Base-by-base conservation (phyloP, 345 rosid species). In the Crucihimalaya himalaica region DNA sequence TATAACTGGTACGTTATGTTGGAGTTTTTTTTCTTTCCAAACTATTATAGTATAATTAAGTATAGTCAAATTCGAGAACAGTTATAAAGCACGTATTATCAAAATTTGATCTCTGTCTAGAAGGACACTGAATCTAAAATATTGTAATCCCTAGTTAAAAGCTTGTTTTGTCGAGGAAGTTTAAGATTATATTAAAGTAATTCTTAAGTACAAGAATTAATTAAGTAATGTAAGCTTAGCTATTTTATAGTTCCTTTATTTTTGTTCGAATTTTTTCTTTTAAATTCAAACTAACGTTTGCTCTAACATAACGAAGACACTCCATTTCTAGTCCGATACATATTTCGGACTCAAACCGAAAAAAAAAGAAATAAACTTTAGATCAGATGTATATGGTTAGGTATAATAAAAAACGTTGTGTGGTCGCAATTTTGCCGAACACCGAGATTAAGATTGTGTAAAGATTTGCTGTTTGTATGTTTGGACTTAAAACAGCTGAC, bases 391-490 rank as follows among this genome's bases (percentile, higher is more conserved):
- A 16, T n/a, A n/a, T 31, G 23, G 25, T 16, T 57, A 58, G 27
- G n/a, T 15, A 40, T 54, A 6, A 34, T 35, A 19, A 18, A 10
- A 42, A 54, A 11, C 48, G 19, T 56, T 51, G 59, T 19, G 59
- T 59, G 73, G 68, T 67, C 73, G 54, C 50, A 32, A 5, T 11
- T 45, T 53, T 53, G 18, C 64, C 32, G 28, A 75, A 53, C 11
- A 62, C 12, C 13, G 23, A 29, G 34, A 51, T 46, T 32, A 61
- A 69, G 75, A 76, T 68, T 62, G 23, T 45, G 74, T 53, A 52
- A 61, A 18, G 79, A 68, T 75, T 52, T 68, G 56, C 1, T 75
- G 74, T 68, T 60, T 75, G 27, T 28, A 23, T 69, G 64, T 75
- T 69, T 53, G 63, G 70, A 62, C 25, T 60, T 40, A 39, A 27